These are phyloP conservation scores for Hura crepitans DNA, from an alignment of 441 rosid genomes.

Conservation along the genomic window DNA sequence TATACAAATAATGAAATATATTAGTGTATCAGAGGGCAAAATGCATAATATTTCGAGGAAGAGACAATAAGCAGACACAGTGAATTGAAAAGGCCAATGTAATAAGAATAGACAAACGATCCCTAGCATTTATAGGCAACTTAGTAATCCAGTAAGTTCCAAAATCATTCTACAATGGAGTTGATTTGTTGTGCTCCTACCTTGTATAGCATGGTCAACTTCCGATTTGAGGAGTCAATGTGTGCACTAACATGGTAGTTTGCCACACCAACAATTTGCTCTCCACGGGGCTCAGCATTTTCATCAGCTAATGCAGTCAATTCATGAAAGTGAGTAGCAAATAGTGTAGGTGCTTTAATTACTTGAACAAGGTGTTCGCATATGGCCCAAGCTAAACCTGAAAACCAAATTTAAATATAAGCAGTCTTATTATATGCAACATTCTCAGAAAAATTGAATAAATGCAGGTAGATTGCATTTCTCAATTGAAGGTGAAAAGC, in stretches of 20 bases:
- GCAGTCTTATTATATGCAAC: not conserved
- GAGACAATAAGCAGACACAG: not conserved
- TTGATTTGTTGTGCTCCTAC: constrained; percentile 33
- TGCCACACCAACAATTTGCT: constrained; percentile 69
- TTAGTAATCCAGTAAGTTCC: not conserved
- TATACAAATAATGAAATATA: not conserved
- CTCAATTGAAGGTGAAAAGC: constrained; percentile 3
- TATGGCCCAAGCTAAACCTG: constrained; percentile 99
- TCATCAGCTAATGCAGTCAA: constrained; percentile 83
- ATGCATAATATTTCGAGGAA: not conserved
- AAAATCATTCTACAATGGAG: not conserved
- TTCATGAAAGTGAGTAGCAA: constrained; percentile 99
- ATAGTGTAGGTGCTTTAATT: constrained; percentile 87
- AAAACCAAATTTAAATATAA: constrained; percentile 4
- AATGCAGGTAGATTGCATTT: not conserved
- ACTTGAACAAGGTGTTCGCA: constrained; percentile 91
- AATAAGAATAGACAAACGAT: constrained; percentile 6
- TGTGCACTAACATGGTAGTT: constrained; percentile 98
- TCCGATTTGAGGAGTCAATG: constrained; percentile 76
- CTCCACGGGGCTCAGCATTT: constrained; percentile 35
- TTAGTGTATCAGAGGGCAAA: not conserved
- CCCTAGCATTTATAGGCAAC: not conserved
- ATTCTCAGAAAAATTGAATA: constrained; percentile 8
- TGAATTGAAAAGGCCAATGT: not conserved
- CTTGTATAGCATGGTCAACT: constrained; percentile 98